phyloP scores from a whole-genome alignment of 208 protist genomes.

The Acanthamoeba lenticulata region DNA sequence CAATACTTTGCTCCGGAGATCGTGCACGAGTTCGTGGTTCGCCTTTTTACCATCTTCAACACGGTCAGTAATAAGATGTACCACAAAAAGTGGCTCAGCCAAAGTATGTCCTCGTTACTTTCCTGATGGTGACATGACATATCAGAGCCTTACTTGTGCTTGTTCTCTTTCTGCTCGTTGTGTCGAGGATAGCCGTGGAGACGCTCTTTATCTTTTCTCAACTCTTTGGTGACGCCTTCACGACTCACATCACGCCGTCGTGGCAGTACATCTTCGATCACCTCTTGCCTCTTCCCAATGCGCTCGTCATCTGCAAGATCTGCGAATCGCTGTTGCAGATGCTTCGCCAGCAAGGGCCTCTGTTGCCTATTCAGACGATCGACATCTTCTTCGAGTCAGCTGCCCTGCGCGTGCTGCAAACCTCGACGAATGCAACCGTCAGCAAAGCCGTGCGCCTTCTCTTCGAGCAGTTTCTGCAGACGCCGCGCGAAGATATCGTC shows the following conservation, averaged over 20 bases:
- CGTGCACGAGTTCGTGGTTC: slow-evolving; percentile 29
- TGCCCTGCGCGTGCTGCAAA: not conserved
- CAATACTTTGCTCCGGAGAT: slow-evolving; percentile 40
- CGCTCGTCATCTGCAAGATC: not conserved
- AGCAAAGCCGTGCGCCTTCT: not conserved
- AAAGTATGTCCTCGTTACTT: not conserved
- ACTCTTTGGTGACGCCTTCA: slow-evolving; percentile 35
- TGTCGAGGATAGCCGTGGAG: not conserved
- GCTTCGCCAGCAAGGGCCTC: not conserved
- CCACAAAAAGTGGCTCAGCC: slow-evolving; percentile 21
- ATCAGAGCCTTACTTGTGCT: not conserved
- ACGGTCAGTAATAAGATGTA: not conserved
- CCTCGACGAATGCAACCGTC: not conserved
- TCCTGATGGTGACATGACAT: not conserved
- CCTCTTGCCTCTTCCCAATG: not conserved
- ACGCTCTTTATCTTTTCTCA: slow-evolving; percentile 8
- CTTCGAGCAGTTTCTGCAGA: slow-evolving; percentile 37
- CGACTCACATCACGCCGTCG: not conserved
- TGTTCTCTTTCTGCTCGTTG: not conserved
- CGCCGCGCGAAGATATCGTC: not conserved
- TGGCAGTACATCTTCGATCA: slow-evolving; percentile 7
- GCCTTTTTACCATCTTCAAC: not conserved
- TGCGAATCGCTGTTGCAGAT: slow-evolving; percentile 40
- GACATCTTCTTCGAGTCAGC: slow-evolving; percentile 9
- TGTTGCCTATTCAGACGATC: not conserved